These are phyloP conservation scores for Amesomyces nigricolor DNA, from an alignment of 2,329 filamentous ascomycete species.

Conservation along the genomic window DNA sequence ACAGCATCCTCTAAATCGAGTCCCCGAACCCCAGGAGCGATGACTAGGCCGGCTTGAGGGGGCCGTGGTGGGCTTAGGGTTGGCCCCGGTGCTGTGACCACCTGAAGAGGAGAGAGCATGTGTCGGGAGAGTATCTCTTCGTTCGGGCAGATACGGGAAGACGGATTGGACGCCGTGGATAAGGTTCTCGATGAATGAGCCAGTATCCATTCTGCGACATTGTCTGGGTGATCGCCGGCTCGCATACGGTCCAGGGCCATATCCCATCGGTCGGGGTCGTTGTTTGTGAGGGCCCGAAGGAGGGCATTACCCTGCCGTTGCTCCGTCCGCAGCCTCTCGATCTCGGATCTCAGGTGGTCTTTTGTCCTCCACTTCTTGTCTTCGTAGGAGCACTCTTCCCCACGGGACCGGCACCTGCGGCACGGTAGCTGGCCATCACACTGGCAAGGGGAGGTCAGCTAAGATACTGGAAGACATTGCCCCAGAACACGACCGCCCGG, in stretches of 20 bases:
- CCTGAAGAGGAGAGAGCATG: neutral
- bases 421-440: constrained; percentile 28
- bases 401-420: constrained; percentile 23
- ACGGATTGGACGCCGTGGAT: neutral
- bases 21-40: no score
- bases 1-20: no score
- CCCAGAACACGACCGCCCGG: neutral
- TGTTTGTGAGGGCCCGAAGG: constrained; percentile 23
- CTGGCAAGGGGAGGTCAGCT: constrained; percentile 15
- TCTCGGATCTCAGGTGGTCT: constrained; percentile 26
- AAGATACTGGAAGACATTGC: neutral
- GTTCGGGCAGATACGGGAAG: neutral
- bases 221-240: constrained; percentile 22
- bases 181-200: neutral
- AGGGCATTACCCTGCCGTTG: constrained; percentile 24
- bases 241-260: constrained; percentile 19
- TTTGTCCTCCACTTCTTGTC: constrained; percentile 29
- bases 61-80: neutral
- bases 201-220: constrained; percentile 25
- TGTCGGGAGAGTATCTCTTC: neutral
- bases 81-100: neutral
- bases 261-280: constrained; percentile 22
- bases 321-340: constrained; percentile 24
- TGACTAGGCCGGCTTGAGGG: neutral
- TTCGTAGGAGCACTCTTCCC: constrained; percentile 27